Evolutionary conservation across 441 rosid genomes (phyloP).

Genomic region (Euphorbia celastroides): DNA sequence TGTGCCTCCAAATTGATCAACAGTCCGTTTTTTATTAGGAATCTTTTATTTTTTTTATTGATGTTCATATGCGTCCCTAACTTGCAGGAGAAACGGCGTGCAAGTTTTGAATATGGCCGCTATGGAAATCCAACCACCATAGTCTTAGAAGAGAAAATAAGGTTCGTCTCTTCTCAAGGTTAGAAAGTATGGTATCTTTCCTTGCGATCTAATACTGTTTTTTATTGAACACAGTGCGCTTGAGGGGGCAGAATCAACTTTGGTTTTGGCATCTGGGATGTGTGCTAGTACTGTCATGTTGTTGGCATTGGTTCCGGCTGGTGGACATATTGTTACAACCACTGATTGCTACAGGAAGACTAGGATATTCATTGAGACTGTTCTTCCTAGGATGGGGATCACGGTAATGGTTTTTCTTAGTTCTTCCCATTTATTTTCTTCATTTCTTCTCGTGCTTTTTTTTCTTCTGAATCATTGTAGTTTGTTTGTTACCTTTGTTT

Average conservation of each 20-base stretch:
- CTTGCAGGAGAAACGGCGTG: conserved; percentile 67
- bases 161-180: conserved; percentile 32
- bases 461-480: neutral
- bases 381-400: conserved; percentile 94
- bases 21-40: neutral
- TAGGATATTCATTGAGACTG: conserved; percentile 83
- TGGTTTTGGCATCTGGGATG: conserved; percentile 98
- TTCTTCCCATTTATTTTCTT: neutral
- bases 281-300: conserved; percentile 88
- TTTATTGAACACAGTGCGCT: conserved; percentile 51
- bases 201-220: conserved; percentile 4
- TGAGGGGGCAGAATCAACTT: conserved; percentile 93
- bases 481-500: neutral
- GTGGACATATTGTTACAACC: conserved; percentile 95
- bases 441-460: too few species aligned
- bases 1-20: neutral
- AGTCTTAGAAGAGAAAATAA: conserved; percentile 76
- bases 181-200: neutral
- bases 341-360: conserved; percentile 96
- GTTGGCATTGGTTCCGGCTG: conserved; percentile 93
- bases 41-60: too few species aligned
- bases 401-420: conserved; percentile 37
- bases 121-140: conserved; percentile 97
- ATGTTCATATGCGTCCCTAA: neutral
- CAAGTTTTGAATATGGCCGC: conserved; percentile 93